Percentiles rank a stretch among this genome's conserved stretches.
These are phyloP conservation scores for Torulaspora pretoriensis DNA, from an alignment of 1,139 yeast genomes.

Conservation along the genomic window DNA sequence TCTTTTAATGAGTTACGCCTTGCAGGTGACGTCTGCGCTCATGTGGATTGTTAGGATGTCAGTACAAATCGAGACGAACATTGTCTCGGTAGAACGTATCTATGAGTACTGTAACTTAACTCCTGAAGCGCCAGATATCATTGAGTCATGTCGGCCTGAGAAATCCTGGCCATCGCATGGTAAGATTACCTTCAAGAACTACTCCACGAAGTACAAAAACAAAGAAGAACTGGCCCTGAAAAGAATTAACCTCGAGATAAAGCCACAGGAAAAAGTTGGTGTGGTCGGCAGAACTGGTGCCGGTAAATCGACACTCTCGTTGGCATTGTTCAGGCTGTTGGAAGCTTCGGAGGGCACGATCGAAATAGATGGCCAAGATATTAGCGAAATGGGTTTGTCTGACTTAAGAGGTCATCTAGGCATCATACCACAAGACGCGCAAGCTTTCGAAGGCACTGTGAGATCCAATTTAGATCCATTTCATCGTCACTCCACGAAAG, in stretches of 20 bases:
- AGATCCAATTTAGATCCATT: slow-evolving; percentile 62
- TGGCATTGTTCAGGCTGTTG: slow-evolving; percentile 69
- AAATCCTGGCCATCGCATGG: slow-evolving; percentile 62
- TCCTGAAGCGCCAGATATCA: slow-evolving; percentile 49
- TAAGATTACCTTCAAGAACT: slow-evolving; percentile 50
- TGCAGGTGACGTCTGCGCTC: slow-evolving; percentile 58
- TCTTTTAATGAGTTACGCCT: slow-evolving; percentile 65
- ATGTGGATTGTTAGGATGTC: slow-evolving; percentile 60
- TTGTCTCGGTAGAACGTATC: slow-evolving; percentile 74
- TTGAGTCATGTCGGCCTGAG: slow-evolving; percentile 38
- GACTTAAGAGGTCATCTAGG: slow-evolving; percentile 54
- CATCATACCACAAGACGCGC: slow-evolving; percentile 69
- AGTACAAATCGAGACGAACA: slow-evolving; percentile 70
- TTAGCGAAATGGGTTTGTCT: slow-evolving; percentile 44
- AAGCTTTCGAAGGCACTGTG: slow-evolving; percentile 58
- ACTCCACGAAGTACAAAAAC: slow-evolving; percentile 60
- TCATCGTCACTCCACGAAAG: slow-evolving; percentile 46
- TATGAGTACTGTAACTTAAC: slow-evolving; percentile 63
- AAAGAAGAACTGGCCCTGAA: slow-evolving; percentile 57
- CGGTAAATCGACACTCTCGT: slow-evolving; percentile 69
- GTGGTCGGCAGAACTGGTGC: slow-evolving; percentile 87
- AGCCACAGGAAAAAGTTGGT: slow-evolving; percentile 66
- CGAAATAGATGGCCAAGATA: slow-evolving; percentile 48
- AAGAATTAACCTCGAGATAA: slow-evolving; percentile 48
- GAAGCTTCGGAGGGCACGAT: slow-evolving; percentile 59